Percentiles rank a stretch among this genome's conserved stretches.
phyloP scores from a whole-genome alignment of 2,329 filamentous ascomycete species.

The Penicillium sp. region DNA sequence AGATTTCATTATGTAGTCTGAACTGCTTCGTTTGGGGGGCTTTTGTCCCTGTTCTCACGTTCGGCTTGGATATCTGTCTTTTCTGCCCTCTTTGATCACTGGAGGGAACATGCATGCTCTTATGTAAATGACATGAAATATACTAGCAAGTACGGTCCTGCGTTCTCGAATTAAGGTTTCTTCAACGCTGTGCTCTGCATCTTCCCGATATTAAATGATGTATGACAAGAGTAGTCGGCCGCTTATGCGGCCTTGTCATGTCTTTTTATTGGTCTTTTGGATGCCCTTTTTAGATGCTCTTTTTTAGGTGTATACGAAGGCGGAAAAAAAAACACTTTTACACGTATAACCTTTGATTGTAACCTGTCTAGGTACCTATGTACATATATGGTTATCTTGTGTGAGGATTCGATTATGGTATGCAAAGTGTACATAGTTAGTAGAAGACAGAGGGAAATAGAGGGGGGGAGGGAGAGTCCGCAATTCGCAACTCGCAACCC shows the following conservation, averaged over 20 bases:
- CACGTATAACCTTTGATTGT: too few relatives aligned
- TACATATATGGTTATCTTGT: neutral
- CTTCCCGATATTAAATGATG: neutral
- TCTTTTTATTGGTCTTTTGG: too few relatives aligned
- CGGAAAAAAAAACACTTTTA: too few relatives aligned
- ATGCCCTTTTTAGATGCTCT: too few relatives aligned
- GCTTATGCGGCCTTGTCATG: too few relatives aligned
- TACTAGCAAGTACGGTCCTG: slow-evolving; percentile 1
- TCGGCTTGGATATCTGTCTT: neutral
- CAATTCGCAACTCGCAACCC: neutral
- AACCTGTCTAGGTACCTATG: neutral
- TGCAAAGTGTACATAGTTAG: slow-evolving; percentile 1
- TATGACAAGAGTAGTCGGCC: neutral
- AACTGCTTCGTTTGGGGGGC: neutral
- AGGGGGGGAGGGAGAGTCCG: neutral
- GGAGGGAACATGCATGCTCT: neutral
- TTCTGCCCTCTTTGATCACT: neutral
- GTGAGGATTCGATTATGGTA: neutral
- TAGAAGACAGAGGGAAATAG: neutral
- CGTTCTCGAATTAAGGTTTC: neutral
- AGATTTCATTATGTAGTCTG: neutral
- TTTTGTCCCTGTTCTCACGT: neutral
- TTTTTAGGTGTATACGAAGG: too few relatives aligned
- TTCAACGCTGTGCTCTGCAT: neutral
- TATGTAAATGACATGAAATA: slow-evolving; percentile 15